Base-by-base conservation (phyloP, 2,329 filamentous ascomycete species). In the Seiridium unicorne region DNA sequence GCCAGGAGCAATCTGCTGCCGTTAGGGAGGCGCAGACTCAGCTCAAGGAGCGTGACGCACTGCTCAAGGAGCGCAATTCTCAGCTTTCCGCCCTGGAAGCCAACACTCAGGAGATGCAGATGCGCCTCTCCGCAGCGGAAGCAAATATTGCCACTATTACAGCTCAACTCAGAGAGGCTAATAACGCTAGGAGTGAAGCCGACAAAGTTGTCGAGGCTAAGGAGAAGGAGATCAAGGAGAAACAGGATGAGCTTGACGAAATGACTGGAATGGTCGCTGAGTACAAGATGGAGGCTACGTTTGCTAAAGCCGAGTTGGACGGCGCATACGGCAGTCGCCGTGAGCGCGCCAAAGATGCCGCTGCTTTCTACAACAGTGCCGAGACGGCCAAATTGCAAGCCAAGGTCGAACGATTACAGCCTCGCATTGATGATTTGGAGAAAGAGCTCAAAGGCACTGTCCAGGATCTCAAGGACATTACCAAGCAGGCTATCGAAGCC, bases 381-480 rank as follows among this genome's bases (percentile, higher is more conserved):
- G 79, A 69, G 56, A 66, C 66, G 32, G 57, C 59, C 35, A 70
- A 66, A 64, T 55, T 71, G 60, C 67, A 69, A 58, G 61, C 59
- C 42, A 79, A 84, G 65, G 74, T 85, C 32, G 77, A 79, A 46
- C 75, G 74, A 61, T 76, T 88, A 59, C 84, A 90, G 70, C 69
- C 72, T 31, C 79, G 85, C 65, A 74, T 85, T 31, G 77, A 79
- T 51, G 76, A 75, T 62, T 76, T 88, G 60, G 85, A 90, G 70
- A 92, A 89, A 69, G 88, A 92, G 68, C 78, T 96, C 26, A 83
- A 86, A 61, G 75, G 80, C n/a, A 72, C 71, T 8, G 68, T 68
- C 46, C 62, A 70, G 53, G 71, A 73, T 61, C 63, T 73, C 47
- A 69, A 69, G 11, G 66, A 69, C 36, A 67, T 73, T 2, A 70